These are phyloP conservation scores for Trichosphaerium sp. DNA, from an alignment of 78 protist genomes.

Conservation along the genomic window DNA sequence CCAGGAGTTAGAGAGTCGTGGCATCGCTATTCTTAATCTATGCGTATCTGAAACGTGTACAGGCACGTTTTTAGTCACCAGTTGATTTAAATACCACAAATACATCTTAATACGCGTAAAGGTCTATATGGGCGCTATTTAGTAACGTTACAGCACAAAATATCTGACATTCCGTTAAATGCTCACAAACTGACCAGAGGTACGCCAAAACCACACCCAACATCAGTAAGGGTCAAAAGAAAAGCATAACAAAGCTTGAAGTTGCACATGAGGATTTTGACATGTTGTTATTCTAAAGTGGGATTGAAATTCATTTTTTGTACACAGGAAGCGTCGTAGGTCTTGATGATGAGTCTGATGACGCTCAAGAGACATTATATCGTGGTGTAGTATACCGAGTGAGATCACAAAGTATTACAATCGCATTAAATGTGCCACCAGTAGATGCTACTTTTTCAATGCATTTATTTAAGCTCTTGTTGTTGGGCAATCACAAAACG, in stretches of 20 bases:
- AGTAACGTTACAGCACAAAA: too few species aligned
- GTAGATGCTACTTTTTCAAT: background rate
- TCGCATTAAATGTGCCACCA: conserved; percentile 11
- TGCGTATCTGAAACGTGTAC: conserved; percentile 4
- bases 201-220: background rate
- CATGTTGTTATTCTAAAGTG: conserved; percentile 16
- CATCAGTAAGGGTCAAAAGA: background rate
- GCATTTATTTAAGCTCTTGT: background rate
- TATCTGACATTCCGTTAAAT: background rate
- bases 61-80: background rate
- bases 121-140: too few species aligned
- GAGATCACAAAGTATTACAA: background rate
- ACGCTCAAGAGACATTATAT: too few species aligned
- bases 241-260: background rate
- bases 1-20: conserved; percentile 1
- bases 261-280: background rate
- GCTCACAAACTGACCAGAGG: background rate
- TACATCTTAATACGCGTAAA: background rate
- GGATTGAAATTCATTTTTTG: background rate
- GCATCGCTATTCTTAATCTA: conserved; percentile 27
- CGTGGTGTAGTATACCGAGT: conserved; percentile 36
- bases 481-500: background rate
- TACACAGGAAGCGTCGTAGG: too few species aligned
- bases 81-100: conserved; percentile 8
- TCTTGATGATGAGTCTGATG: too few species aligned